Evolutionary conservation across 768 basidiomycete species (phyloP), one percentile per base, ranked within the genome.

Genomic region (Tricholoma flavovirens): DNA sequence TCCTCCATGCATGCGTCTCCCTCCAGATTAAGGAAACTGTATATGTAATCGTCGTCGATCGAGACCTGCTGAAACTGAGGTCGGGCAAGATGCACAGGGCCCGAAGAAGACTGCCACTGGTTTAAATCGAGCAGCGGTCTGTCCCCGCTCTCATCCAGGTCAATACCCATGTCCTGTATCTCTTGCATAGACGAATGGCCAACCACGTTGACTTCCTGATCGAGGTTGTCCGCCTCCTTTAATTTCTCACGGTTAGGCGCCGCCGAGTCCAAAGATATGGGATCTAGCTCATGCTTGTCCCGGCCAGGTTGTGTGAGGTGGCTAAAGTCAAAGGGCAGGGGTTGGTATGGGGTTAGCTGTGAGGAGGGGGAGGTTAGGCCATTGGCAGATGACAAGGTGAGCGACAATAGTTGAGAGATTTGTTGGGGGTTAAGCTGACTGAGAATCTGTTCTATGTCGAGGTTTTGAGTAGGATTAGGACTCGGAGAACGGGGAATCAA

Each of bases 201-300:
- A 53, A 93, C 69, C 35, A 82, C 80, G 59, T 86, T 83, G 24
- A 93, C 88, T 55, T 90, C 87, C 48, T 79, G 77, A 56, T 85
- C 83, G 45, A 93, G 84, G 58, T 87, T 86, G 24, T 76, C 66
- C 0, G 88, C 75, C 33, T 74, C 77, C 48, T 75, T 79, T 75
- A 88, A 90, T 0, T 60, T 56, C 3, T 45, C 56, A 12, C 22
- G 35, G 12, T 6, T 24, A 12, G 29, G 55, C 51, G 19, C 57
- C 45, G 14, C 63, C 1, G 58, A 58, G 56, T 71, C 69, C 49
- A 73, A 73, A 5, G 70, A 62, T 51, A 71, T 65, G 10, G 74
- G 61, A 33, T 66, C 66, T 3, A 70, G 70, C 12, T 49, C 9
- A 61, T 57, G 58, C 5, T 61, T 55, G 40, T 61, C 49, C 2